Conservation (phyloP, 2,329 filamentous ascomycete genomes). For the Hawksworthiomyces lignivorus region DNA sequence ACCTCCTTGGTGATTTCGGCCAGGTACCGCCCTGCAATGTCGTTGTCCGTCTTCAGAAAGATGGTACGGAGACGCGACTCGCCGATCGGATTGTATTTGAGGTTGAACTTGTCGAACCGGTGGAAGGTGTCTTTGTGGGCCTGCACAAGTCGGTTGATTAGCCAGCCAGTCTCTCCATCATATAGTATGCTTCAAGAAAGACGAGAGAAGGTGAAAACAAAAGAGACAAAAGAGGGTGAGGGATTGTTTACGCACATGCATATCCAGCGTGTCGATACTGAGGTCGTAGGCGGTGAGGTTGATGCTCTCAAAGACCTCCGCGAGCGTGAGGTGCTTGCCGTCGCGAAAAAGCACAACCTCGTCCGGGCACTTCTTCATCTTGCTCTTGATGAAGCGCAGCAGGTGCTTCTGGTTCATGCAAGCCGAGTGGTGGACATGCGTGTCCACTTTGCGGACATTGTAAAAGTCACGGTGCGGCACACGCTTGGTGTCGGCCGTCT, state of each 20-base stretch:
- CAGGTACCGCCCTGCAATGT: constrained; percentile 89
- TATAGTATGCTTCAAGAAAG: background rate
- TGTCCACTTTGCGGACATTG: constrained; percentile 97
- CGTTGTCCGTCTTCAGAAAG: constrained; percentile 97
- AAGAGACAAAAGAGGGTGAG: background rate
- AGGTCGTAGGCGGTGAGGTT: constrained; percentile 95
- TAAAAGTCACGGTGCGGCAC: constrained; percentile 98
- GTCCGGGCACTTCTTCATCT: constrained; percentile 97
- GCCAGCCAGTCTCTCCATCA: no score
- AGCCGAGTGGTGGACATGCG: constrained; percentile 96
- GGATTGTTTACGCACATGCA: constrained; percentile 87
- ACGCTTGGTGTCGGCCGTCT: constrained; percentile 95
- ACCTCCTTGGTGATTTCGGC: constrained; percentile 98
- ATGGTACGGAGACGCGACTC: constrained; percentile 96
- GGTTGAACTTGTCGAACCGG: constrained; percentile 98
- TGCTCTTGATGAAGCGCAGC: constrained; percentile 97
- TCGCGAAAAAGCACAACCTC: constrained; percentile 90
- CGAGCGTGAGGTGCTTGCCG: constrained; percentile 81
- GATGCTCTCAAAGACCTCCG: constrained; percentile 94
- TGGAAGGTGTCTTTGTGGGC: constrained; percentile 98
- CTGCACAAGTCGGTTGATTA: no score
- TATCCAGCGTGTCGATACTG: constrained; percentile 96
- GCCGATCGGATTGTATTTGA: constrained; percentile 97
- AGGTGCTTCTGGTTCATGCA: constrained; percentile 99
- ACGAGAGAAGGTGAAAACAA: background rate